These are phyloP conservation scores for Phialophora macrospora DNA, from an alignment of 2,329 filamentous ascomycete genomes.

Conservation along the genomic window DNA sequence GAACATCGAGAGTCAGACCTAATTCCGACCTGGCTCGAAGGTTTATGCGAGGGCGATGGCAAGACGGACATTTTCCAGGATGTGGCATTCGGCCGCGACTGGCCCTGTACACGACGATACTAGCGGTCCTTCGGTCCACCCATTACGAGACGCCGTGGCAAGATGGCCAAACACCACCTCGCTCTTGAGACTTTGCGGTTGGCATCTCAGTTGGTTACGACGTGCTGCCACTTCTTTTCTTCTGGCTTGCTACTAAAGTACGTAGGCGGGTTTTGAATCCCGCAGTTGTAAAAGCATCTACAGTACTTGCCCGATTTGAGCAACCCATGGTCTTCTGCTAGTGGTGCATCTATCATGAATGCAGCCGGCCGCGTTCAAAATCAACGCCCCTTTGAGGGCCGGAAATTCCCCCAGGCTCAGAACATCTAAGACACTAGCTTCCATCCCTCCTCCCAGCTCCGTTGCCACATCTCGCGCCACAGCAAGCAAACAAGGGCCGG, in stretches of 20 bases:
- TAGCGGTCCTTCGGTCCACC: too few species aligned
- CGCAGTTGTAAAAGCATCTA: background rate
- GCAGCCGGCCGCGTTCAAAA: background rate
- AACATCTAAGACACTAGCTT: background rate
- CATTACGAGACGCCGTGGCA: background rate
- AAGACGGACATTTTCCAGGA: background rate
- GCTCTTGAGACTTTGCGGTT: background rate
- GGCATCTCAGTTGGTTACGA: background rate
- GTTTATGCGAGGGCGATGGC: background rate
- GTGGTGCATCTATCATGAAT: background rate
- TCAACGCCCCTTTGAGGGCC: too few species aligned
- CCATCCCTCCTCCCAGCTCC: background rate
- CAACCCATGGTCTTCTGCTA: background rate
- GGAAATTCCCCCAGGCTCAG: background rate
- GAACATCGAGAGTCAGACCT: background rate
- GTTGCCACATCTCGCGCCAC: background rate
- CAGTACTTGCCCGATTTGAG: background rate
- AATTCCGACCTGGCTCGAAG: background rate
- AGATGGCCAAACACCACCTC: background rate
- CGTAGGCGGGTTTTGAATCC: background rate
- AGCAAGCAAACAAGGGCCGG: background rate
- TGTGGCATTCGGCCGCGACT: background rate
- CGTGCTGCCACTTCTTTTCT: background rate
- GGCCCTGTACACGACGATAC: too few species aligned
- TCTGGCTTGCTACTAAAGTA: background rate